Evolutionary conservation across 805 yeast genomes (phyloP), one percentile per base, ranked within the genome.

Genomic region (Wickerhamomyces kurtzmanii): DNA sequence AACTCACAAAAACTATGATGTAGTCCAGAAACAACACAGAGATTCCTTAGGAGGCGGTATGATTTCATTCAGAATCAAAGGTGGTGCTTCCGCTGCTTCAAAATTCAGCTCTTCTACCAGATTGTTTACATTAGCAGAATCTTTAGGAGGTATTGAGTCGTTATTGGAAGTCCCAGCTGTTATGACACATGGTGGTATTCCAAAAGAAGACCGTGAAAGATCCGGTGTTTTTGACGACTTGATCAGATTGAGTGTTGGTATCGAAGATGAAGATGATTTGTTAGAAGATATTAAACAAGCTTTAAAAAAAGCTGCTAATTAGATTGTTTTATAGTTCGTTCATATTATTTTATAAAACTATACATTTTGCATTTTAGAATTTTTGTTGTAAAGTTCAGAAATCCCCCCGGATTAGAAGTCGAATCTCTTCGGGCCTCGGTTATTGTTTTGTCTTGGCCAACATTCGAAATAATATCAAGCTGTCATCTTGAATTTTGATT

Each of bases 101-200:
- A 64, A 63, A 41, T 81, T 84, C 66, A 71, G 87, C 34, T 72
- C 80, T 25, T 48, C 73, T 25, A 81, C 93, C 37, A 71, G 77
- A 59, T 51, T 81, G 36, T 84, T 84, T 66, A 76, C 91, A 13
- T 65, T 84, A 48, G 94, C 94, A 32, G 94, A 85, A 61, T 82
- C 94, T 13, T 68, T 84, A 36, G 95, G 95, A 41, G 94, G 94
- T 42, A 76, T 84, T 38, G 94, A 84, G 62, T 76, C 87, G 7
- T 64, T 83, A 47, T 59, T 81, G 39, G 94, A 84, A 58, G 87
- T 84, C 27, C 95, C 94, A 23, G 91, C 94, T 26, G 72, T 75
- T 32, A 83, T 83, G 94, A 83, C 94, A 44, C 94, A 83, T 47
- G 91, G 89, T 31, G 94, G 94, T 51, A 83, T 83, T 53, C 85